These are phyloP conservation scores for Aspergillus mulundensis DNA, from an alignment of 495 filamentous ascomycete species.

Conservation along the genomic window DNA sequence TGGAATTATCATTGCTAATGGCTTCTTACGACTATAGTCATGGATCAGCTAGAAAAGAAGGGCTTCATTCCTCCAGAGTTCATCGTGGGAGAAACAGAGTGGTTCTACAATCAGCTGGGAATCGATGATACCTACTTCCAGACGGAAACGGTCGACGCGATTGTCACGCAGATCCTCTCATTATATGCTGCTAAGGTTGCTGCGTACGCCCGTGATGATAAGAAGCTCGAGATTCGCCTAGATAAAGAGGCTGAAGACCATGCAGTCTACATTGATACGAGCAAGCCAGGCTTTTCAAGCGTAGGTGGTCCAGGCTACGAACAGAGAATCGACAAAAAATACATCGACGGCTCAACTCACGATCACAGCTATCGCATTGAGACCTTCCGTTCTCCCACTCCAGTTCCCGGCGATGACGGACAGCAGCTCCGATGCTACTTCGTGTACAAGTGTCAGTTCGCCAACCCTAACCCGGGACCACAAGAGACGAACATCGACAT, in stretches of 20 bases:
- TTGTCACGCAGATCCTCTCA: conserved; percentile 90
- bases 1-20: not conserved
- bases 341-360: conserved; percentile 68
- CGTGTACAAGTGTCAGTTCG: conserved; percentile 92
- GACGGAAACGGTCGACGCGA: conserved; percentile 79
- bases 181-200: conserved; percentile 97
- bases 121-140: conserved; percentile 99
- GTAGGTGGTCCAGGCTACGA: conserved; percentile 83
- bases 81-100: conserved; percentile 76
- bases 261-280: conserved; percentile 98
- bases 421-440: conserved; percentile 95
- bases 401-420: conserved; percentile 67
- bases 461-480: conserved; percentile 61
- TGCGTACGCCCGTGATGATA: conserved; percentile 89
- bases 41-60: conserved; percentile 70
- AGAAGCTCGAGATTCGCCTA: conserved; percentile 84
- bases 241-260: conserved; percentile 95
- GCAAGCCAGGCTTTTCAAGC: conserved; percentile 73
- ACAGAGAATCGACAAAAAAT: conserved; percentile 90
- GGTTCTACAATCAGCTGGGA: conserved; percentile 97
- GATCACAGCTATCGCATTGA: conserved; percentile 82
- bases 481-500: conserved; percentile 86
- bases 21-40: conserved; percentile 43
- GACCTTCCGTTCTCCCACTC: conserved; percentile 80
- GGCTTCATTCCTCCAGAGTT: conserved; percentile 84